A percentile compares a stretch with the other conserved stretches of the same genome.
These are phyloP conservation scores for Oemleria cerasiformis DNA, from an alignment of 306 rosid species.

Conservation along the genomic window DNA sequence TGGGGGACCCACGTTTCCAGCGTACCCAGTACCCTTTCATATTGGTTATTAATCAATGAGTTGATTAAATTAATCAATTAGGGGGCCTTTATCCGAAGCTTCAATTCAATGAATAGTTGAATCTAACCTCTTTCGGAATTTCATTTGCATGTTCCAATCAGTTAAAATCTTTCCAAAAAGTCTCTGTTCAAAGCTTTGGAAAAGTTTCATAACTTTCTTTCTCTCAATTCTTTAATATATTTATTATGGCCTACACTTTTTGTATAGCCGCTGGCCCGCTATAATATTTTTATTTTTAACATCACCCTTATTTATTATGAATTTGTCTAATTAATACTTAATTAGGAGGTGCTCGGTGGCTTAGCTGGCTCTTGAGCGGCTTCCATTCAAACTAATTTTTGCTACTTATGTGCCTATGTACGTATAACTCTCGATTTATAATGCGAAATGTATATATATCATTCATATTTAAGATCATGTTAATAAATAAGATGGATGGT, in stretches of 20 bases:
- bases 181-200: slow-evolving; percentile 4
- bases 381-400: too few species aligned
- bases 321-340: not conserved
- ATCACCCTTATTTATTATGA: not conserved
- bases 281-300: not conserved
- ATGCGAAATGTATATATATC: too few species aligned
- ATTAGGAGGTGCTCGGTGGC: not conserved
- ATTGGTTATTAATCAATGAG: not conserved
- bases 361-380: not conserved
- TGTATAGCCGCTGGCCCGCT: too few species aligned
- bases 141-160: not conserved
- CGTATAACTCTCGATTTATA: too few species aligned
- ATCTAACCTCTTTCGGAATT: not conserved
- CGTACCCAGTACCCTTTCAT: not conserved
- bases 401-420: too few species aligned
- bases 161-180: not conserved
- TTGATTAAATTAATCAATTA: not conserved
- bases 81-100: not conserved
- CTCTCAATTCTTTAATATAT: not conserved
- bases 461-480: not conserved
- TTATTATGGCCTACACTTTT: too few species aligned
- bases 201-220: not conserved
- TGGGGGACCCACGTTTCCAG: not conserved
- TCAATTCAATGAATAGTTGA: not conserved
- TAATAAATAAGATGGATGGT: not conserved